Percentiles rank a stretch among this genome's conserved stretches.
Conservation (phyloP, 495 filamentous ascomycete genomes). For the Neurospora sp. region DNA sequence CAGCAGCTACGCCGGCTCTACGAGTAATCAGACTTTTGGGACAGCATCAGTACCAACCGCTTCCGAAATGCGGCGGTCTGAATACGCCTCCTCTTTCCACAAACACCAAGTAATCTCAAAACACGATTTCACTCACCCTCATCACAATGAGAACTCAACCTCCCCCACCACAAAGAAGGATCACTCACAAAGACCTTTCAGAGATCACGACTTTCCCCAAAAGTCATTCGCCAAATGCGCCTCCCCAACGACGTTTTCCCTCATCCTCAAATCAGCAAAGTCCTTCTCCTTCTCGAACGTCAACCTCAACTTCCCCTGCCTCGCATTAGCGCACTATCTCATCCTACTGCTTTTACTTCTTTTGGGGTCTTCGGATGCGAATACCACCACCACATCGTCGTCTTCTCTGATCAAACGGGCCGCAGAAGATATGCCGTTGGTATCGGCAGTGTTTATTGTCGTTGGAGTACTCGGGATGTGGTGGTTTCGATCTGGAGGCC, state of each 20-base stretch:
- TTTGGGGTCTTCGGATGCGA: background rate
- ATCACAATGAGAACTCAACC: background rate
- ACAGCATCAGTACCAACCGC: background rate
- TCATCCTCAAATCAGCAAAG: background rate
- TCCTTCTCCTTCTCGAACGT: background rate
- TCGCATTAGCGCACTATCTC: background rate
- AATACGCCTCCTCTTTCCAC: background rate
- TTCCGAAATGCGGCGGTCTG: background rate
- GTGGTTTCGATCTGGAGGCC: background rate
- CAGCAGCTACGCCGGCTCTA: background rate
- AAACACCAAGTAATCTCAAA: background rate
- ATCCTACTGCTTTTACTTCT: background rate
- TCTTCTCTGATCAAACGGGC: background rate
- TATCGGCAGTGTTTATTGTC: conserved; percentile 4
- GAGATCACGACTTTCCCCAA: background rate
- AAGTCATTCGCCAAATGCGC: background rate
- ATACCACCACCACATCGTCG: background rate
- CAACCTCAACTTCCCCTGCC: background rate
- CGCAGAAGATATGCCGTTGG: background rate
- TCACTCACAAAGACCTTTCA: background rate
- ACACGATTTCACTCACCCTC: background rate
- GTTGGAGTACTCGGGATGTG: conserved; percentile 5
- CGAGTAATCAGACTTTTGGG: background rate
- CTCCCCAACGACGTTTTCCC: background rate
- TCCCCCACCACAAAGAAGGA: background rate